Conservation (phyloP, 495 filamentous ascomycete genomes). For the Entonaema liquescens region DNA sequence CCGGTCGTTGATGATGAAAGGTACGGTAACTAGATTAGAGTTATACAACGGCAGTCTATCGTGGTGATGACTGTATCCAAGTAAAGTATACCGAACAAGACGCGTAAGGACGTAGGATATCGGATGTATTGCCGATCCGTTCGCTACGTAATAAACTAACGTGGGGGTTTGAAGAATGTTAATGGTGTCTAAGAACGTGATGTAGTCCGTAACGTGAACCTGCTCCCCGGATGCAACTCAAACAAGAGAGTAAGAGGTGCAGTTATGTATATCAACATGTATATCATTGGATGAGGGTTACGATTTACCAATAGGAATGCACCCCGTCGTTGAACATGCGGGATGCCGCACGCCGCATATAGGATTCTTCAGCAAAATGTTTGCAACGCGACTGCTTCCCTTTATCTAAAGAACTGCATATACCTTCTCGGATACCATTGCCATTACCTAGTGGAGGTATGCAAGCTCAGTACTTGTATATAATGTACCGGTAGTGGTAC, state of each 20-base stretch:
- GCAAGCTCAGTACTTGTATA: neutral
- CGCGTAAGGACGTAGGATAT: neutral
- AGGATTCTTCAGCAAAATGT: neutral
- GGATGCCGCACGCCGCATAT: neutral
- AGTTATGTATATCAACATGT: neutral
- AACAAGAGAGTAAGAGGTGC: neutral
- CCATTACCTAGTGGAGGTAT: neutral
- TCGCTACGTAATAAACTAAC: neutral
- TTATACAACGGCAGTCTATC: neutral
- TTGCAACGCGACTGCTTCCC: neutral
- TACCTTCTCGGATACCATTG: neutral
- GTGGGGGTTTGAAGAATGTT: neutral
- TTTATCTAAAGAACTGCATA: neutral
- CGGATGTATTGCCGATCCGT: neutral
- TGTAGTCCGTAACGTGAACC: neutral
- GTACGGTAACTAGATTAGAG: neutral
- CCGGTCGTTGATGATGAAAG: neutral
- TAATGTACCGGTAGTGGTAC: neutral
- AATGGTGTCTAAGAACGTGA: neutral
- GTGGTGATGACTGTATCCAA: neutral
- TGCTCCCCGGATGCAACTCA: neutral
- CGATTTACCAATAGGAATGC: neutral
- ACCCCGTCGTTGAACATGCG: neutral
- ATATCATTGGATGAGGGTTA: neutral
- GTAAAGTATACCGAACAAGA: neutral